These are phyloP conservation scores for Pseudotulostoma volvatum DNA, from an alignment of 495 filamentous ascomycete genomes.

Conservation along the genomic window DNA sequence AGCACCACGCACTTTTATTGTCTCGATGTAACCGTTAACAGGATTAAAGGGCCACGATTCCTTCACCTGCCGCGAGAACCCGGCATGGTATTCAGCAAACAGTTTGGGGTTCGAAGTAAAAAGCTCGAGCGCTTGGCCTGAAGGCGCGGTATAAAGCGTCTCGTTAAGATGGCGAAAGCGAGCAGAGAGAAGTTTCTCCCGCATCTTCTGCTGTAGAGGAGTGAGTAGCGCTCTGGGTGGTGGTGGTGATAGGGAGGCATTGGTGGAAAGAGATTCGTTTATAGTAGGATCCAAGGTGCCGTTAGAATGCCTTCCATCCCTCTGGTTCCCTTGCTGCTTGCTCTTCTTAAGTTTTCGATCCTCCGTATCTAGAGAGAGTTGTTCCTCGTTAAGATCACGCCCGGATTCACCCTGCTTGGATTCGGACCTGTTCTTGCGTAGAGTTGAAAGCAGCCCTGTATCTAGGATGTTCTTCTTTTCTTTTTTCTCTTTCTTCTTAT, in stretches of 20 bases:
- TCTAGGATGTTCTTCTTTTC: slow-evolving; percentile 7
- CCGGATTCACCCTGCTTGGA: slow-evolving; percentile 18
- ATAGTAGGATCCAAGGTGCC: too few relatives aligned
- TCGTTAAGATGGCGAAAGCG: slow-evolving; percentile 97
- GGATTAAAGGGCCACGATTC: slow-evolving; percentile 93
- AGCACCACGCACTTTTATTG: slow-evolving; percentile 42
- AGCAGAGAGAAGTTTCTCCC: slow-evolving; percentile 76
- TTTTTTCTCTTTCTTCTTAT: slow-evolving; percentile 31
- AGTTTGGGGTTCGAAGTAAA: slow-evolving; percentile 73
- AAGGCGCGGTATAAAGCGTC: slow-evolving; percentile 84
- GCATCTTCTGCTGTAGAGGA: slow-evolving; percentile 84
- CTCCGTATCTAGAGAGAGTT: background rate
- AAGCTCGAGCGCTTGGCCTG: slow-evolving; percentile 54
- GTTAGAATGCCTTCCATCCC: too few relatives aligned
- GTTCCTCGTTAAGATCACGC: slow-evolving; percentile 6
- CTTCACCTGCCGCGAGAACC: slow-evolving; percentile 81
- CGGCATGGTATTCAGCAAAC: slow-evolving; percentile 86
- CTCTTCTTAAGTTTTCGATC: slow-evolving; percentile 22
- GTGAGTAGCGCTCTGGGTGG: slow-evolving; percentile 46
- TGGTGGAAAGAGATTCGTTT: too few relatives aligned
- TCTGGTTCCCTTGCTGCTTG: slow-evolving; percentile 16
- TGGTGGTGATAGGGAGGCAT: slow-evolving; percentile 14
- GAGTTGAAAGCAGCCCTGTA: too few relatives aligned
- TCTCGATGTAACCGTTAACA: slow-evolving; percentile 60
- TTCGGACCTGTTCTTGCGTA: slow-evolving; percentile 14